Evolutionary conservation across 1,284 basidiomycete species (phyloP), one percentile per base, ranked within the genome.

Genomic region (Puccinia sorghi): DNA sequence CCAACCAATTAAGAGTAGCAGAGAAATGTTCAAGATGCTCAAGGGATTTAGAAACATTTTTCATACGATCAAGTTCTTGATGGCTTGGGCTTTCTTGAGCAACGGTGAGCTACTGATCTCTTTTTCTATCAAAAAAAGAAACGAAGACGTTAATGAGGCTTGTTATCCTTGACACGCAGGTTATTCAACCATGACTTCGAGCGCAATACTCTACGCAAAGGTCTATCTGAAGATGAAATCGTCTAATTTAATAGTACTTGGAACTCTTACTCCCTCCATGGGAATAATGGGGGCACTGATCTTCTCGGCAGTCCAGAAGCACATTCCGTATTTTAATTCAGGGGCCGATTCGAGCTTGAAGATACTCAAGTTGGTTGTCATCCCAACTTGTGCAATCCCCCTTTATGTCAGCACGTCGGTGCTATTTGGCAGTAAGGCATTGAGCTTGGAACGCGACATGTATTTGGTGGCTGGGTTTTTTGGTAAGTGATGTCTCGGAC

Each of bases 141-240:
- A 22, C 22, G 46, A 66, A 27, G 32, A 25, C 27, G 54, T 46
- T 32, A 3, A 66, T 32, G 6, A 37, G 13, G 52, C 12, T 39
- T 32, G 27, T 27, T 1, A 9, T 56, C 37, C n/a, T 41, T 27
- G 54, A 9, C 13, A 9, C 22, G 15, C 8, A 73, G 72, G 48
- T 11, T 73, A 61, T 59, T 73, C 72, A 46, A 73, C 72, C 3
- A 73, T 73, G 56, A 63, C 72, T 48, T 73, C 72, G 5, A 61
- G 46, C 3, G 72, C 72, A 48, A 63, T 73, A 46, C 41, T 73
- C 9, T 73, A 73, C 43, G 72, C 56, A 11, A 61, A 73, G 57
- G 32, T 41, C 2, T 46, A 61, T 20, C 72, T 73, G 22, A 73
- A 73, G 41, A 73, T 73, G 72, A n/a, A 73, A 50, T 61, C 59